phyloP scores from a whole-genome alignment of 169 alveolate genomes.

The Cryptosporidium andersoni region DNA sequence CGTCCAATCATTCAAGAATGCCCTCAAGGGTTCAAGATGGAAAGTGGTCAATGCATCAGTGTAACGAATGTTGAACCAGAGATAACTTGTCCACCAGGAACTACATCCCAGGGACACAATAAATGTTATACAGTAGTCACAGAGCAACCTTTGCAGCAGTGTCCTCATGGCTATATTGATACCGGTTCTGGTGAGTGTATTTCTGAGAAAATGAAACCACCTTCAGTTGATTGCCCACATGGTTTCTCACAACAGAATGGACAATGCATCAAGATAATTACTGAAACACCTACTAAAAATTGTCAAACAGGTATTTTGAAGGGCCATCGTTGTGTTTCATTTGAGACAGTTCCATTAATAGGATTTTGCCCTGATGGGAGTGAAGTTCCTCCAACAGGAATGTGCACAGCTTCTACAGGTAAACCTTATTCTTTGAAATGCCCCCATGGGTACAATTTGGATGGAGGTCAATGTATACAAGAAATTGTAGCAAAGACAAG shows the following conservation, averaged over 20 bases:
- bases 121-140: slow-evolving; percentile 52
- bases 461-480: slow-evolving; percentile 62
- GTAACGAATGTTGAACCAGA: slow-evolving; percentile 68
- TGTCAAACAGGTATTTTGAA: slow-evolving; percentile 56
- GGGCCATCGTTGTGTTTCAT: slow-evolving; percentile 45
- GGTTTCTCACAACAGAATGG: slow-evolving; percentile 63
- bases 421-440: slow-evolving; percentile 58
- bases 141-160: slow-evolving; percentile 58
- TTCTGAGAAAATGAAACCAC: slow-evolving; percentile 67
- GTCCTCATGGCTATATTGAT: slow-evolving; percentile 70
- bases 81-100: slow-evolving; percentile 65
- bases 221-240: slow-evolving; percentile 48
- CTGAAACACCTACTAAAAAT: slow-evolving; percentile 53
- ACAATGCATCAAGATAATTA: slow-evolving; percentile 36
- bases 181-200: slow-evolving; percentile 67
- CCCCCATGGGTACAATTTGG: slow-evolving; percentile 66
- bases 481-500: slow-evolving; percentile 58
- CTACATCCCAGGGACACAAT: slow-evolving; percentile 62
- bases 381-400: slow-evolving; percentile 69
- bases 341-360: slow-evolving; percentile 60
- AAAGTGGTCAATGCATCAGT: slow-evolving; percentile 57
- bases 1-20: slow-evolving; percentile 66
- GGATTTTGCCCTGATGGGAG: slow-evolving; percentile 71
- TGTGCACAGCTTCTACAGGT: slow-evolving; percentile 66
- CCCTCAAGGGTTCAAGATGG: slow-evolving; percentile 68